phyloP scores from a whole-genome alignment of 805 yeast species.

The Barnettozyma californica region DNA sequence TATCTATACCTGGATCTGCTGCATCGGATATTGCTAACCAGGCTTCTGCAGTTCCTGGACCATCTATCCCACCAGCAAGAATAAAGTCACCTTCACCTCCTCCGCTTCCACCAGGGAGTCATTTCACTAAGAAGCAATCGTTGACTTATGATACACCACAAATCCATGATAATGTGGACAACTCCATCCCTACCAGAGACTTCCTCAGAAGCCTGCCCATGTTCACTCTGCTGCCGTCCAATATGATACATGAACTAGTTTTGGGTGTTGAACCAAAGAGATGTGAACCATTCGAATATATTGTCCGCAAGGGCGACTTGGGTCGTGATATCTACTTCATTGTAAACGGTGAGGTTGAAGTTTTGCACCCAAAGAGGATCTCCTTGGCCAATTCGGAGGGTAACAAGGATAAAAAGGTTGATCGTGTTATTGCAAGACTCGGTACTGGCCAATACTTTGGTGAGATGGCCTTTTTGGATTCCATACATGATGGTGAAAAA shows the following conservation, averaged over 20 bases:
- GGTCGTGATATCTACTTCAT: slow-evolving; percentile 66
- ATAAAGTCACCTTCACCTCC: slow-evolving; percentile 14
- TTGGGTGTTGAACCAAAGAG: slow-evolving; percentile 53
- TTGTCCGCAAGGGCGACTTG: slow-evolving; percentile 52
- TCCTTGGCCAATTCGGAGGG: slow-evolving; percentile 20
- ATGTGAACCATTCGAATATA: slow-evolving; percentile 51
- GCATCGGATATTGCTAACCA: slow-evolving; percentile 30
- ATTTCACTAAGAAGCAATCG: not conserved
- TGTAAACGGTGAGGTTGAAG: slow-evolving; percentile 67
- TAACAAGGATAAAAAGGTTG: slow-evolving; percentile 25
- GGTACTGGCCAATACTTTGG: slow-evolving; percentile 67
- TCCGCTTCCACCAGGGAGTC: slow-evolving; percentile 1
- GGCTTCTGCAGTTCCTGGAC: slow-evolving; percentile 34
- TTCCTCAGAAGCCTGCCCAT: slow-evolving; percentile 54
- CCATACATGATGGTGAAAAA: slow-evolving; percentile 25
- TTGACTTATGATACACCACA: slow-evolving; percentile 13
- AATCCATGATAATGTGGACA: slow-evolving; percentile 41
- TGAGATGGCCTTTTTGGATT: slow-evolving; percentile 64
- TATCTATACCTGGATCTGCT: slow-evolving; percentile 12
- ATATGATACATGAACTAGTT: slow-evolving; percentile 59
- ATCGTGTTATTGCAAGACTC: slow-evolving; percentile 49
- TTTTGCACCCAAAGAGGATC: slow-evolving; percentile 36
- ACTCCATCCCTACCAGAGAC: slow-evolving; percentile 50
- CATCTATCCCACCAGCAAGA: slow-evolving; percentile 32
- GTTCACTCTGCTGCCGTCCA: slow-evolving; percentile 51